Evolutionary conservation across 352 stramenopile genomes (phyloP).

Genomic region (Pythium periplocum): DNA sequence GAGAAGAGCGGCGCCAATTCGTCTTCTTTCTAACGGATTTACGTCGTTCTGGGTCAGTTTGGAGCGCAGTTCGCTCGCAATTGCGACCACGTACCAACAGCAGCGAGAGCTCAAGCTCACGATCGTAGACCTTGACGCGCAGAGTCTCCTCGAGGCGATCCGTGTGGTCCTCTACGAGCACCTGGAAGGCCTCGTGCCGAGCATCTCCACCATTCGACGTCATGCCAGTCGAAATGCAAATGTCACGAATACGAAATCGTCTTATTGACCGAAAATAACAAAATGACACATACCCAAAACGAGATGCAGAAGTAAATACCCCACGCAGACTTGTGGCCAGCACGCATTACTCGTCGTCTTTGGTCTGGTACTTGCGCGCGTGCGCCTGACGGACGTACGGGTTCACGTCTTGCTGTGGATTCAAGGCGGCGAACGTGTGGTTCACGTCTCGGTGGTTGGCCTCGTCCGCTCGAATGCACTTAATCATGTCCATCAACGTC

Average conservation of each 20-base stretch:
- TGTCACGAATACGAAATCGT: no score
- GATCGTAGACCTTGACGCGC: conserved; percentile 43
- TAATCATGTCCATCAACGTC: conserved; percentile 56
- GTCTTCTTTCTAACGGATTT: conserved; percentile 52
- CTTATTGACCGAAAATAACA: no score
- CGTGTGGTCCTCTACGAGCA: conserved; percentile 51
- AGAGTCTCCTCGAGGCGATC: conserved; percentile 51
- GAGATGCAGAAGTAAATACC: no score
- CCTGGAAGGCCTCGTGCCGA: conserved; percentile 19
- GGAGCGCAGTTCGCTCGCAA: neutral
- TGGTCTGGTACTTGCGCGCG: no score
- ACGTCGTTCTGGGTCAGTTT: neutral
- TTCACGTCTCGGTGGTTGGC: conserved; percentile 78
- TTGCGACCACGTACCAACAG: conserved; percentile 36
- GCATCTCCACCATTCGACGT: neutral
- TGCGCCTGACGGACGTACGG: conserved; percentile 8
- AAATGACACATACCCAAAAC: no score
- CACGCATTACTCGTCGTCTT: no score
- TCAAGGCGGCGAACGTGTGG: conserved; percentile 42
- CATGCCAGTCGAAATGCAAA: no score
- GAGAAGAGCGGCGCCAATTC: conserved; percentile 92
- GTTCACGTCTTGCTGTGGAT: conserved; percentile 22
- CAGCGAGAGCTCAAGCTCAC: conserved; percentile 54
- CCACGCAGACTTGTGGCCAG: no score
- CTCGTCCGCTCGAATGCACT: conserved; percentile 71